Evolutionary conservation across 78 protist species (phyloP).

Genomic region (Bigelowiella natans): DNA sequence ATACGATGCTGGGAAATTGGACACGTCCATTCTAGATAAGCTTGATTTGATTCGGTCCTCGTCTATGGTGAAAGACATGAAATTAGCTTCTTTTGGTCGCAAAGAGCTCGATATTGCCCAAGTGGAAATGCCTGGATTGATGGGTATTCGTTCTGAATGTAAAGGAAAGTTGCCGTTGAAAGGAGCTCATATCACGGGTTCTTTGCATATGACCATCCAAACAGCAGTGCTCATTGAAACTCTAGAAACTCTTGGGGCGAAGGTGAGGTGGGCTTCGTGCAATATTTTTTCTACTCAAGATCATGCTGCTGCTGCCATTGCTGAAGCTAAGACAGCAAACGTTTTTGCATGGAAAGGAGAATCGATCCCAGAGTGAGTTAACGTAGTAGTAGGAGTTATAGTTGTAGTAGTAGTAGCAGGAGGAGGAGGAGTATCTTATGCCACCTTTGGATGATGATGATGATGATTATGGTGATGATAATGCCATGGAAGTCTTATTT

Average conservation of each 20-base stretch:
- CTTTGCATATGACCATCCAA: constrained; percentile 99
- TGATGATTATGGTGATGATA: too few relatives aligned
- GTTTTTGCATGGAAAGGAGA: constrained; percentile 96
- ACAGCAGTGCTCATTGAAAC: constrained; percentile 98
- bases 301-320: constrained; percentile 98
- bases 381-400: too few relatives aligned
- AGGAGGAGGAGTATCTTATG: too few relatives aligned
- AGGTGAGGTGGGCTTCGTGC: constrained; percentile 93
- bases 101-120: constrained; percentile 69
- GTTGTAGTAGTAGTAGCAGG: too few relatives aligned
- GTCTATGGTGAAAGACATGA: constrained; percentile 74
- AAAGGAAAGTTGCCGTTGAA: constrained; percentile 78
- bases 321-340: constrained; percentile 15
- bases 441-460: too few relatives aligned
- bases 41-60: constrained; percentile 1
- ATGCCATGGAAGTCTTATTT: too few relatives aligned
- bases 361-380: constrained; percentile 94
- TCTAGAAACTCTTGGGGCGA: constrained; percentile 88
- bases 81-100: constrained; percentile 88
- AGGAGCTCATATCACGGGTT: constrained; percentile 90
- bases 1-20: background rate
- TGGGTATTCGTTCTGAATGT: constrained; percentile 79
- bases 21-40: background rate
- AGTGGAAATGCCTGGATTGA: constrained; percentile 97
- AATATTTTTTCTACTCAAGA: constrained; percentile 99